These are phyloP conservation scores for Neurospora sp. DNA, from an alignment of 495 filamentous ascomycete genomes.

Conservation along the genomic window DNA sequence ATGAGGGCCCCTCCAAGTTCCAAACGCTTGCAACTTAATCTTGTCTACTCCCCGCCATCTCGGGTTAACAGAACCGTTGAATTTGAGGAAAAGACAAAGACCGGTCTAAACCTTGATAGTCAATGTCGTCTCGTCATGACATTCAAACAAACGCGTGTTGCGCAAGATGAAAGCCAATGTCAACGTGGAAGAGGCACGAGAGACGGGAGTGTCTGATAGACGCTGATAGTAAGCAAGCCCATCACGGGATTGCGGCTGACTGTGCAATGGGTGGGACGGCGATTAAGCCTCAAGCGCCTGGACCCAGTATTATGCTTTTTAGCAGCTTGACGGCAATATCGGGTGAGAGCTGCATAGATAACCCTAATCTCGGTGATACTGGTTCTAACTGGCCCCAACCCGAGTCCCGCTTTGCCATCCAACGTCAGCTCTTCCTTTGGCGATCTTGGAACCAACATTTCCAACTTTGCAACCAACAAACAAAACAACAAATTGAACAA, in stretches of 20 bases:
- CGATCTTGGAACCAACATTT: background rate
- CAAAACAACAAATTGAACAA: background rate
- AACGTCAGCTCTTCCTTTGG: constrained; percentile 12
- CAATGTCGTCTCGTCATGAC: background rate
- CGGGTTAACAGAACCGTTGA: background rate
- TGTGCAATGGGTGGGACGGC: constrained; percentile 3
- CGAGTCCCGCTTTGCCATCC: background rate
- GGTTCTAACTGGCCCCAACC: background rate
- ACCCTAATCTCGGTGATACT: background rate
- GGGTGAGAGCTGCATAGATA: background rate
- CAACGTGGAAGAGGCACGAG: background rate
- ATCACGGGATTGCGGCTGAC: constrained; percentile 10
- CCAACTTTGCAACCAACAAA: background rate
- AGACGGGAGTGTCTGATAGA: background rate
- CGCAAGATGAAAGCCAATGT: background rate
- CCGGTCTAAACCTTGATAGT: background rate
- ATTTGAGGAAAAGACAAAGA: background rate
- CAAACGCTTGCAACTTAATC: background rate
- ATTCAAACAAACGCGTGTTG: background rate
- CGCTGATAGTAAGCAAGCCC: background rate
- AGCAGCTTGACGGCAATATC: background rate
- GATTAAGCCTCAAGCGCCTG: constrained; percentile 8
- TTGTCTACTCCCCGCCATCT: background rate
- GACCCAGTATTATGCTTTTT: constrained; percentile 1
- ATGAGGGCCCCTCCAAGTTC: background rate